Base-by-base conservation (phyloP, 495 filamentous ascomycete species). In the Cryomyces antarcticus region DNA sequence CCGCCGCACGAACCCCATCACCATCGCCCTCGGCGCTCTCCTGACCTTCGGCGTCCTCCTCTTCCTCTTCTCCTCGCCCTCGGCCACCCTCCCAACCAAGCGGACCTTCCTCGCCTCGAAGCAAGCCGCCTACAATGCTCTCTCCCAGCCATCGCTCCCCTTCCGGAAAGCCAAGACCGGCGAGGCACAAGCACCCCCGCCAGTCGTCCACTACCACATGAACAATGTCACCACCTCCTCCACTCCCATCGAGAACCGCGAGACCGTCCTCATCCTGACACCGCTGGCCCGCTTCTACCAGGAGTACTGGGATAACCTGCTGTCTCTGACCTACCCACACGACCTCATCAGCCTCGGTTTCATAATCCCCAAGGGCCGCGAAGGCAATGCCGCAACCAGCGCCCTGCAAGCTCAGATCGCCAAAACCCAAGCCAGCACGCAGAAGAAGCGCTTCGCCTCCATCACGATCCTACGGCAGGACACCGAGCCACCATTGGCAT, bases 391-490 rank as follows among this genome's bases (percentile, higher is more conserved):
- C 7, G 89, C 89, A 2, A 82, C 85, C 10, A 57, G 71, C 1
- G 77, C 78, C 36, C 67, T 97, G 10, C 88, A 97, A 59, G 77
- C 75, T 35, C 78, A 83, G 38, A 81, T 97, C 52, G 64, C 75
- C 30, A 78, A 78, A 51, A 92, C 85, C 0, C 89, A 97, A 53
- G 68, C 65, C 7, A 85, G 83, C 0, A 69, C 80, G 0, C 76
- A 82, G 50, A 76, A 78, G 52, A 70, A 80, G 49, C 77, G 88
- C 31, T 97, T 97, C 63, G 78, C 81, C 44, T 82, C 78, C 56
- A 77, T 97, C 52, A 86, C 83, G 45, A 96, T 97, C 56, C 70
- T 95, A 41, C 73, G 89, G 29, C 89, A 97, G 60, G 89, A 97
- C 64, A 93, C 93, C 41, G 86, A 95, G 33, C 75, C 81, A 5